Conservation (phyloP, 2,329 filamentous ascomycete species). For the Kalmusia sp. region DNA sequence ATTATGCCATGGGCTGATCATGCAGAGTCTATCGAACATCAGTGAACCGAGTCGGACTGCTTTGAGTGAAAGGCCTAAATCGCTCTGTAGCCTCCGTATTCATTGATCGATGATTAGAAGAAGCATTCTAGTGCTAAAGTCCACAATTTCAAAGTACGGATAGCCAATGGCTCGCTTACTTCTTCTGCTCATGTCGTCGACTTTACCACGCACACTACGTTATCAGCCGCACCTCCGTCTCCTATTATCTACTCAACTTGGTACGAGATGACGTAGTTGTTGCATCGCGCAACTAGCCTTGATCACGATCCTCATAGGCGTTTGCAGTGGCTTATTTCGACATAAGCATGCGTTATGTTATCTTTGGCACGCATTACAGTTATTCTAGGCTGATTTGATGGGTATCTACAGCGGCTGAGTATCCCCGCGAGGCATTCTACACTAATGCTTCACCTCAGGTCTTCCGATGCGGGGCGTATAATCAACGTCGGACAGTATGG, state of each 20-base stretch:
- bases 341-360: too few species aligned
- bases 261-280: too few species aligned
- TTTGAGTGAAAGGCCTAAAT: background rate
- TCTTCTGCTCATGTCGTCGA: too few species aligned
- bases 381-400: background rate
- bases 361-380: too few species aligned
- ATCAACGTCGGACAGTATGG: background rate
- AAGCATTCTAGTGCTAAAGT: too few species aligned
- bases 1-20: too few species aligned
- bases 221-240: background rate
- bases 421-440: background rate
- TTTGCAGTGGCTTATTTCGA: background rate
- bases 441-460: background rate
- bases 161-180: too few species aligned
- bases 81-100: background rate
- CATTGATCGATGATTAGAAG: background rate
- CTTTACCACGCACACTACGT: background rate
- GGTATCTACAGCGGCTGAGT: background rate
- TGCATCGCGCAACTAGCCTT: background rate
- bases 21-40: too few species aligned
- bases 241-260: background rate
- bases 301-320: background rate
- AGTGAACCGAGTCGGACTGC: too few species aligned
- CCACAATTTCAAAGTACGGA: too few species aligned
- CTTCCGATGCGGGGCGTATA: background rate